Conservation (phyloP, 495 filamentous ascomycete species). For the Annulohypoxylon stygium region DNA sequence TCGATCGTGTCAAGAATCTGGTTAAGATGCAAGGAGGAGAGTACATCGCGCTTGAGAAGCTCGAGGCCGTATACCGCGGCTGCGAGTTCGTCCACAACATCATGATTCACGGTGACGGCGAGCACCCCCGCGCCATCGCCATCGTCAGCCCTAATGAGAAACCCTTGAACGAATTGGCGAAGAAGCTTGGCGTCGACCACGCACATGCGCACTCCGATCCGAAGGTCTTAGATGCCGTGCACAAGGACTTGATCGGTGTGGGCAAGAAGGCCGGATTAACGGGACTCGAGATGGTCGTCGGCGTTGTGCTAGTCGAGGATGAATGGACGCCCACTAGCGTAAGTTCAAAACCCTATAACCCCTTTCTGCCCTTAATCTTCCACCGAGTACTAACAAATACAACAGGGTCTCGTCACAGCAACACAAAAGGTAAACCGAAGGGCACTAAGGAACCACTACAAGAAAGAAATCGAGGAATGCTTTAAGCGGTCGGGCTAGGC, state of each 20-base stretch:
- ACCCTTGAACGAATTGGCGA: constrained; percentile 64
- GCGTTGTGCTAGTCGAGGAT: constrained; percentile 71
- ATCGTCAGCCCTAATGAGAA: constrained; percentile 70
- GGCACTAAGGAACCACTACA: constrained; percentile 65
- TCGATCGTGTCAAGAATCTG: constrained; percentile 91
- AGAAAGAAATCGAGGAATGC: constrained; percentile 66
- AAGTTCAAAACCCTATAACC: constrained; percentile 49
- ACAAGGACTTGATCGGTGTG: constrained; percentile 65
- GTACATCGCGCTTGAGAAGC: constrained; percentile 76
- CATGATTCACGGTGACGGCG: constrained; percentile 69
- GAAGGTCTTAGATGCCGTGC: constrained; percentile 64
- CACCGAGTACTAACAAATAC: constrained; percentile 44
- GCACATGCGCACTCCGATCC: constrained; percentile 58
- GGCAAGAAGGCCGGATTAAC: constrained; percentile 66
- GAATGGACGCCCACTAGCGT: constrained; percentile 76
- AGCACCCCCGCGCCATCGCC: constrained; percentile 66
- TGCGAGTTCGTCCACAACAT: constrained; percentile 67
- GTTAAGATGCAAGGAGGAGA: constrained; percentile 76
- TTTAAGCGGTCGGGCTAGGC: constrained; percentile 46
- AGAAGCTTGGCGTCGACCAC: constrained; percentile 63
- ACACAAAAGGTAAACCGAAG: constrained; percentile 74
- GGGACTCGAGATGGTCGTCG: constrained; percentile 69
- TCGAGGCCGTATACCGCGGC: constrained; percentile 73
- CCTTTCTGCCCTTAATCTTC: neutral
- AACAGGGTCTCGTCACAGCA: constrained; percentile 69